These are phyloP conservation scores for Fusarium temperatum DNA, from an alignment of 2,329 filamentous ascomycete genomes.

Conservation along the genomic window DNA sequence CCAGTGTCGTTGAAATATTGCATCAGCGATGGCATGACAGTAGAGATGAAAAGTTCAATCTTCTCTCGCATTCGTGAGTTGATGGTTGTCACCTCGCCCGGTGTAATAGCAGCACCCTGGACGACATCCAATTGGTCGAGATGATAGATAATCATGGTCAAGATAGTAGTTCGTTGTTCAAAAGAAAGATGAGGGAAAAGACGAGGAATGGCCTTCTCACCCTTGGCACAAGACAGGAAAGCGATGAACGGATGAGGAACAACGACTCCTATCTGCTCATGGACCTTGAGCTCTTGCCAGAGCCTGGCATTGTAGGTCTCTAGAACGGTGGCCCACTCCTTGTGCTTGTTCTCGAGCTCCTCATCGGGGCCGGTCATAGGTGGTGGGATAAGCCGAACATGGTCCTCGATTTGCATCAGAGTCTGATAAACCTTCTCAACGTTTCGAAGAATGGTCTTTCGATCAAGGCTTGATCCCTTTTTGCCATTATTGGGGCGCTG, in stretches of 20 bases:
- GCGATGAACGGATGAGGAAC: slow-evolving; percentile 93
- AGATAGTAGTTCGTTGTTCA: slow-evolving; percentile 91
- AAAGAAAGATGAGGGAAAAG: slow-evolving; percentile 94
- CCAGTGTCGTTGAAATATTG: slow-evolving; percentile 91
- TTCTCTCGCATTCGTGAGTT: slow-evolving; percentile 85
- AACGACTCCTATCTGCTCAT: slow-evolving; percentile 84
- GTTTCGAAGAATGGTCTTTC: slow-evolving; percentile 83
- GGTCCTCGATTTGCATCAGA: slow-evolving; percentile 93
- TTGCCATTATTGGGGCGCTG: slow-evolving; percentile 62
- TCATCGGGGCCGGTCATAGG: slow-evolving; percentile 68
- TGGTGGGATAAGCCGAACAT: slow-evolving; percentile 80
- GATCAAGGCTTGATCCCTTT: slow-evolving; percentile 68
- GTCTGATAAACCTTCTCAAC: slow-evolving; percentile 90
- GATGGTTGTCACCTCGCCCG: slow-evolving; percentile 76
- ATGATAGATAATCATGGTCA: slow-evolving; percentile 95
- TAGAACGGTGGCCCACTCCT: slow-evolving; percentile 72
- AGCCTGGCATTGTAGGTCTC: slow-evolving; percentile 79
- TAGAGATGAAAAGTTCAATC: slow-evolving; percentile 87
- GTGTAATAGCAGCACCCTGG: slow-evolving; percentile 77
- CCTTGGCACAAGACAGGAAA: slow-evolving; percentile 92
- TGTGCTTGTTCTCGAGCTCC: slow-evolving; percentile 76
- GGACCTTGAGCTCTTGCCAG: slow-evolving; percentile 89
- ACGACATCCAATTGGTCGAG: slow-evolving; percentile 93
- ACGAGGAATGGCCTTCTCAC: slow-evolving; percentile 93
- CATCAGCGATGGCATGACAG: slow-evolving; percentile 90